Evolutionary conservation across 345 rosid species (phyloP), one percentile per base, ranked within the genome.

Genomic region (Lumnitzera racemosa): DNA sequence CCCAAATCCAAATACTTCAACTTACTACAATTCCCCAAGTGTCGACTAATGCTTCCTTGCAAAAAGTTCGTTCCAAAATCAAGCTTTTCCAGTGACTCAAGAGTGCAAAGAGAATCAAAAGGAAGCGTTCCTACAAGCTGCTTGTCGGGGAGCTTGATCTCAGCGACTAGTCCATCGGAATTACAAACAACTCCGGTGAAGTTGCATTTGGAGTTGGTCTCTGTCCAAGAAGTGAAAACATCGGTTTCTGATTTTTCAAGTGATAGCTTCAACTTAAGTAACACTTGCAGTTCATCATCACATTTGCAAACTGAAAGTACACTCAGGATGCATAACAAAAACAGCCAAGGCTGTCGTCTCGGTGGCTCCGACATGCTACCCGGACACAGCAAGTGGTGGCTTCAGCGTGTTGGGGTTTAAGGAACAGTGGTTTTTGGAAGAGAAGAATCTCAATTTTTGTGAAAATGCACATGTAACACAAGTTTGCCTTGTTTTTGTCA

Each of bases 1-100:
- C 87, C 92, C 76, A 89, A 78, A 70, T 85, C 72, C 56, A 91
- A 62, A 47, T 79, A 70, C 76, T 69, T 66, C 67, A 91, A 58
- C 15, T 67, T 62, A 12, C 67, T 70, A 62, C 96, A 89, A 13
- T 64, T 76, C 36, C 57, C 70, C 79, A 91, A 48, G 46, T 60
- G 79, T 0, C 58, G 70, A 17, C 31, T 16, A 9, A 91, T 59
- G 4, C 20, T 12, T 1, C 95, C 96, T 5, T 57, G 61, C 47
- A 91, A 52, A 27, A 60, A 69, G 76, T 91, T 91, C 48, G 57
- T 46, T 27, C 81, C 85, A 11, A 91, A 55, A 29, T 70, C 74
- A 36, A 91, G 69, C 72, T 73, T 84, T 64, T 80, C 73, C 6
- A 91, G 68, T 3, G 68, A 80, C 50, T 71, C 64, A 9, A 91